A percentile compares a stretch with the other conserved stretches of the same genome.
phyloP scores from a whole-genome alignment of 805 yeast genomes.

The Pichia sporocuriosa region DNA sequence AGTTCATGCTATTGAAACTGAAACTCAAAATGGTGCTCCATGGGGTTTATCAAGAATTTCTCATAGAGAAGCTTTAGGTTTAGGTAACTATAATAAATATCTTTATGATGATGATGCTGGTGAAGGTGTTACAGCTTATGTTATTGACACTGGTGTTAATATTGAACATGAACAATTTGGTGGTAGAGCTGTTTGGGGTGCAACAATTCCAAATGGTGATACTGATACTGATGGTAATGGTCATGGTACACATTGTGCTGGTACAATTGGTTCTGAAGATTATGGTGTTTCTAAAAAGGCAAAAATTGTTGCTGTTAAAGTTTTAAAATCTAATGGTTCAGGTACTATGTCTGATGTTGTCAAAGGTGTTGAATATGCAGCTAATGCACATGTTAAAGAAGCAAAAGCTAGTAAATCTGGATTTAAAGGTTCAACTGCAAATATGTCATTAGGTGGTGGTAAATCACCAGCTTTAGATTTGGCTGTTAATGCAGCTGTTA shows the following conservation, averaged over 20 bases:
- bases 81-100: conserved; percentile 68
- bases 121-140: conserved; percentile 77
- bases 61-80: conserved; percentile 64
- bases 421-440: conserved; percentile 80
- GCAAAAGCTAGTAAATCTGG: conserved; percentile 49
- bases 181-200: conserved; percentile 84
- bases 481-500: conserved; percentile 86
- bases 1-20: conserved; percentile 57
- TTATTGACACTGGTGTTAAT: conserved; percentile 86
- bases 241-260: conserved; percentile 97
- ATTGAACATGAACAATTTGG: conserved; percentile 69
- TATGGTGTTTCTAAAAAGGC: conserved; percentile 86
- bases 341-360: conserved; percentile 81
- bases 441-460: conserved; percentile 95
- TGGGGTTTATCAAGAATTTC: conserved; percentile 94
- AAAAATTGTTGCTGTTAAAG: conserved; percentile 75
- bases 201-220: conserved; percentile 68
- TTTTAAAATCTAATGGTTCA: conserved; percentile 72
- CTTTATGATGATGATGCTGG: conserved; percentile 69
- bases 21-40: conserved; percentile 77
- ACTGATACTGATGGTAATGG: conserved; percentile 79
- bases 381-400: conserved; percentile 54
- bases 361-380: conserved; percentile 81
- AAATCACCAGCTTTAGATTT: conserved; percentile 78
- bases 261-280: conserved; percentile 74